Conservation (phyloP, 805 yeast genomes). For the Candida chauliodis region DNA sequence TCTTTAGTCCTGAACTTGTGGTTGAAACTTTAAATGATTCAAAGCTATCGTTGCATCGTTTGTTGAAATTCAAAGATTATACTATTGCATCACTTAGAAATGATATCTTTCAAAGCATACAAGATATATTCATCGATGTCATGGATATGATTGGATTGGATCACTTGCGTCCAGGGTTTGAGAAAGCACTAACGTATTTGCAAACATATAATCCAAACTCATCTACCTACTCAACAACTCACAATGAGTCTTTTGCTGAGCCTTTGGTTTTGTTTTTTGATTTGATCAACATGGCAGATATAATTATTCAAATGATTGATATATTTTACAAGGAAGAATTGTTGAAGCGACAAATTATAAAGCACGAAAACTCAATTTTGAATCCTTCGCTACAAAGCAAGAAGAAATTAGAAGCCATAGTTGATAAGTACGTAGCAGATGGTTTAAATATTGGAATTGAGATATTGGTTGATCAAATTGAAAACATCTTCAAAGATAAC, state of each 20-base stretch:
- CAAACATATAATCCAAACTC: slow-evolving; percentile 64
- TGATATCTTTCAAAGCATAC: slow-evolving; percentile 39
- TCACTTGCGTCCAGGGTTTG: slow-evolving; percentile 86
- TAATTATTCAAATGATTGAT: slow-evolving; percentile 87
- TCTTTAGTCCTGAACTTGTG: slow-evolving; percentile 78
- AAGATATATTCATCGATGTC: slow-evolving; percentile 65
- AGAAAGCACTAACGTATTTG: slow-evolving; percentile 69
- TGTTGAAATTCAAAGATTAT: slow-evolving; percentile 36
- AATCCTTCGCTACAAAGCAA: slow-evolving; percentile 76
- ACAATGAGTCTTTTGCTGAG: slow-evolving; percentile 49
- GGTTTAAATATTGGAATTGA: slow-evolving; percentile 93
- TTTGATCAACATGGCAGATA: slow-evolving; percentile 86
- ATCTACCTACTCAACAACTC: slow-evolving; percentile 24
- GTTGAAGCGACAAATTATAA: slow-evolving; percentile 52
- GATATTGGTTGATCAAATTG: slow-evolving; percentile 78
- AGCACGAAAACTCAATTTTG: slow-evolving; percentile 71
- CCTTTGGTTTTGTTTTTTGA: slow-evolving; percentile 87
- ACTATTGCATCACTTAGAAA: slow-evolving; percentile 30
- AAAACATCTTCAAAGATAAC: slow-evolving; percentile 50
- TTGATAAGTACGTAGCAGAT: slow-evolving; percentile 88
- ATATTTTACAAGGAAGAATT: slow-evolving; percentile 88
- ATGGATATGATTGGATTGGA: slow-evolving; percentile 58
- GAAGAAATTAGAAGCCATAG: slow-evolving; percentile 71
- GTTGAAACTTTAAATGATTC: slow-evolving; percentile 68
- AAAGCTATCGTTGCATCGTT: slow-evolving; percentile 57